These are phyloP conservation scores for Chalciporus piperatoides DNA, from an alignment of 1,284 basidiomycete species.

Conservation along the genomic window DNA sequence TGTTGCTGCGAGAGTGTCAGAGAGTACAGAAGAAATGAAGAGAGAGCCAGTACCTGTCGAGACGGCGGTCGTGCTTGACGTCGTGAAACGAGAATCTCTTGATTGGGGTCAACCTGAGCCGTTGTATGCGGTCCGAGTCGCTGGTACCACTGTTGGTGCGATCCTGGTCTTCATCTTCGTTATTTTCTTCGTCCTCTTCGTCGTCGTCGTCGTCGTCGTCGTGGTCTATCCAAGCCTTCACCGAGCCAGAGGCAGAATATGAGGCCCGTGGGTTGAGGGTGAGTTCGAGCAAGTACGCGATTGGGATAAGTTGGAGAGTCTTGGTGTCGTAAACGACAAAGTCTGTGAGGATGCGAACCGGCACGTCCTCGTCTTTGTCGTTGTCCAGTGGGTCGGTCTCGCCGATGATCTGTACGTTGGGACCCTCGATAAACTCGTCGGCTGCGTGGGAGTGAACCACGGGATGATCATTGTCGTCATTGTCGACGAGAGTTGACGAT, in stretches of 20 bases:
- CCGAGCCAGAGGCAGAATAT: conserved; percentile 37
- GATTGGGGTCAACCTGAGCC: conserved; percentile 43
- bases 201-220: conserved; percentile 25
- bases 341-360: conserved; percentile 48
- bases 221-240: conserved; percentile 29
- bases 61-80: conserved; percentile 20
- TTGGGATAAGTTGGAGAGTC: conserved; percentile 36
- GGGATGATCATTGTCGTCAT: neutral
- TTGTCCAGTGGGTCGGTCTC: conserved; percentile 30
- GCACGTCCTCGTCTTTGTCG: conserved; percentile 38
- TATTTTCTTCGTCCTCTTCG: conserved; percentile 22
- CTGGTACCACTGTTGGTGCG: conserved; percentile 12
- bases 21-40: neutral
- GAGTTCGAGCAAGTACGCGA: conserved; percentile 36
- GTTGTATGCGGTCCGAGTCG: conserved; percentile 25
- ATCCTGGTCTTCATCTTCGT: conserved; percentile 24
- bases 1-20: conserved; percentile 30
- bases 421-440: conserved; percentile 30
- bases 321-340: conserved; percentile 47
- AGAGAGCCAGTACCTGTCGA: conserved; percentile 39
- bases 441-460: conserved; percentile 11
- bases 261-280: conserved; percentile 14
- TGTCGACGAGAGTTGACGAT: neutral
- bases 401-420: conserved; percentile 33
- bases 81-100: conserved; percentile 48